A percentile compares a stretch with the other conserved stretches of the same genome.
Evolutionary conservation across 2,329 filamentous ascomycete genomes (phyloP).

Genomic region (Penicillium sp.): DNA sequence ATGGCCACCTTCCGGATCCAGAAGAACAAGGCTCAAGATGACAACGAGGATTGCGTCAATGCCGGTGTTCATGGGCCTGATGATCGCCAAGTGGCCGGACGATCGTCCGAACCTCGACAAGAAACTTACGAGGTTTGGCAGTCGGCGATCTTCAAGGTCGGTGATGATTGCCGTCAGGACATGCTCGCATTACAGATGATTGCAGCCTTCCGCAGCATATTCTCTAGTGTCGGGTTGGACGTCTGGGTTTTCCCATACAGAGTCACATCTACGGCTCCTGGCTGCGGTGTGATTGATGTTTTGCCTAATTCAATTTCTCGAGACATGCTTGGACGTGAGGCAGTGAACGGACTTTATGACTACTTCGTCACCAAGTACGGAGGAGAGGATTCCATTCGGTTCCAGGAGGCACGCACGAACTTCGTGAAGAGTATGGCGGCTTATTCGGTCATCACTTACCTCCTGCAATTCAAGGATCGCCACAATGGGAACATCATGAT

Average conservation of each 20-base stretch:
- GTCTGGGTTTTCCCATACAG: conserved; percentile 96
- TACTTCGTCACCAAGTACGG: conserved; percentile 98
- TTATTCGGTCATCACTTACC: conserved; percentile 92
- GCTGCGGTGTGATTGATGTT: conserved; percentile 96
- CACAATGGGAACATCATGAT: conserved; percentile 99
- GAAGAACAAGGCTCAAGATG: conserved; percentile 54
- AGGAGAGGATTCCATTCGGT: conserved; percentile 87
- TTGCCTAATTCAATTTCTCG: conserved; percentile 95
- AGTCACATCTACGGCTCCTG: conserved; percentile 92
- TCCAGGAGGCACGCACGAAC: conserved; percentile 91
- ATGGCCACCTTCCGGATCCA: conserved; percentile 98
- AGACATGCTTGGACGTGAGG: conserved; percentile 96
- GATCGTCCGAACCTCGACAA: conserved; percentile 23
- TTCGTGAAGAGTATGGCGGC: conserved; percentile 99
- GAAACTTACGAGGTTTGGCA: conserved; percentile 93
- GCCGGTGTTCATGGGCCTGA: conserved; percentile 26
- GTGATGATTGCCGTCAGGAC: conserved; percentile 96
- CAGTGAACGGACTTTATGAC: conserved; percentile 95
- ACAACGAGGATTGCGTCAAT: conserved; percentile 25
- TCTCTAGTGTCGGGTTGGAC: conserved; percentile 87
- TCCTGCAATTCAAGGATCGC: conserved; percentile 97
- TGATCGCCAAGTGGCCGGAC: conserved; percentile 21
- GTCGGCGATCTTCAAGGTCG: conserved; percentile 98
- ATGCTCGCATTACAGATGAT: conserved; percentile 97
- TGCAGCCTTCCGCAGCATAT: conserved; percentile 92